Conservation (phyloP, 140 eudicot genomes). For the Oenanthe javanica region DNA sequence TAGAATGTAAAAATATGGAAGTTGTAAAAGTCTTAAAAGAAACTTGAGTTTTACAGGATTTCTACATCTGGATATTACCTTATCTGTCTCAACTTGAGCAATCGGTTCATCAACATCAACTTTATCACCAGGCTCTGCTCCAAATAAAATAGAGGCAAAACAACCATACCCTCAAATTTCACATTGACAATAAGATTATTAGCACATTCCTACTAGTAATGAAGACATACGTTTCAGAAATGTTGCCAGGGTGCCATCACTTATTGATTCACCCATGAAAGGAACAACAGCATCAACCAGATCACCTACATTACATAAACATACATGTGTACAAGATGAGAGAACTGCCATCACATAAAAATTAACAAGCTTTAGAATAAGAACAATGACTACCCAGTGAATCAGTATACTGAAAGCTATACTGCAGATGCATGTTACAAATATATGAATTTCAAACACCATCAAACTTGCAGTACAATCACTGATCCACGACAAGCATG, state of each 20-base stretch:
- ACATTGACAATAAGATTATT: background rate
- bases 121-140: slow-evolving; percentile 90
- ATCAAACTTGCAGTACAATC: background rate
- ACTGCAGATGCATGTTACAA: background rate
- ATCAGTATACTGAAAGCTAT: background rate
- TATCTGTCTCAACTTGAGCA: slow-evolving; percentile 96
- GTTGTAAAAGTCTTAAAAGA: slow-evolving; percentile 7
- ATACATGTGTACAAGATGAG: background rate
- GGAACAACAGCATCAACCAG: slow-evolving; percentile 93
- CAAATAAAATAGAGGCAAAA: slow-evolving; percentile 14
- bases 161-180: background rate
- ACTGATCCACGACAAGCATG: background rate
- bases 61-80: slow-evolving; percentile 31
- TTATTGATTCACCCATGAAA: slow-evolving; percentile 92
- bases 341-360: background rate
- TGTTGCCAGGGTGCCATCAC: slow-evolving; percentile 82
- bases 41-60: slow-evolving; percentile 3
- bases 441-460: background rate
- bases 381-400: background rate
- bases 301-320: slow-evolving; percentile 43
- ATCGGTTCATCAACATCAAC: slow-evolving; percentile 93
- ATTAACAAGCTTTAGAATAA: background rate
- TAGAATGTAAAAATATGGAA: slow-evolving; percentile 12
- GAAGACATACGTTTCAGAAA: slow-evolving; percentile 70
- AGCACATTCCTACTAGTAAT: background rate